Conservation (phyloP, 2,329 filamentous ascomycete species). For the Cladophialophora yegresii region DNA sequence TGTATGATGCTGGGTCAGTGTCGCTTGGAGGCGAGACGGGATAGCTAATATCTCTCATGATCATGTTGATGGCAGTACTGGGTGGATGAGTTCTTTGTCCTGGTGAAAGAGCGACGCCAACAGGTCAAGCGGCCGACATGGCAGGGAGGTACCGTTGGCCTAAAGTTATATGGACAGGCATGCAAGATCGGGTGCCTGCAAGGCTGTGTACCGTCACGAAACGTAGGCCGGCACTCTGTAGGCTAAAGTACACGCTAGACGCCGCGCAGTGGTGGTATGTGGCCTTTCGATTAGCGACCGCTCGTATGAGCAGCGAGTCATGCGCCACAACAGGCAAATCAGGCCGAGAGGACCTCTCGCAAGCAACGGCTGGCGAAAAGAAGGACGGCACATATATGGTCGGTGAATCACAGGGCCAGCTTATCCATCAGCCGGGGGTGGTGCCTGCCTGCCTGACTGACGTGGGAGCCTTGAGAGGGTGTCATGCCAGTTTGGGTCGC, state of each 20-base stretch:
- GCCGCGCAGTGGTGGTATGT: not conserved
- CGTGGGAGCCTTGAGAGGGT: conserved; percentile 13
- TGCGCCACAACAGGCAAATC: conserved; percentile 14
- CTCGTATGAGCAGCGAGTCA: conserved; percentile 13
- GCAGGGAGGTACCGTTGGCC: conserved; percentile 13
- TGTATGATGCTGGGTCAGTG: conserved; percentile 13
- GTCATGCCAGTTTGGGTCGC: conserved; percentile 8
- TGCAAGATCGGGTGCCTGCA: conserved; percentile 18
- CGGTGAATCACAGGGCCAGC: conserved; percentile 1
- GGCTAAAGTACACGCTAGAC: conserved; percentile 10
- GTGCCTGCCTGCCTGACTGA: conserved; percentile 13
- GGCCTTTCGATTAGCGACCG: not conserved
- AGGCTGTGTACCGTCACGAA: conserved; percentile 17
- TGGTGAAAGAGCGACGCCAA: not conserved
- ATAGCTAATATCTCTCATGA: conserved; percentile 24
- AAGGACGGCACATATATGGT: not conserved
- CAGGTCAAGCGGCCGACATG: conserved; percentile 10
- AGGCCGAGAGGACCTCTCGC: not conserved
- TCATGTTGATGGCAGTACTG: conserved; percentile 12
- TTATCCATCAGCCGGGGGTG: conserved; percentile 5
- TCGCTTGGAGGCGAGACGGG: conserved; percentile 28
- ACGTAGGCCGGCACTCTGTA: conserved; percentile 4
- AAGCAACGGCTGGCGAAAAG: not conserved
- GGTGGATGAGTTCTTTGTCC: not conserved
- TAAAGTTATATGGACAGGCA: conserved; percentile 9